Evolutionary conservation across 2,329 filamentous ascomycete genomes (phyloP).

Genomic region (Dissoconium aciculare): DNA sequence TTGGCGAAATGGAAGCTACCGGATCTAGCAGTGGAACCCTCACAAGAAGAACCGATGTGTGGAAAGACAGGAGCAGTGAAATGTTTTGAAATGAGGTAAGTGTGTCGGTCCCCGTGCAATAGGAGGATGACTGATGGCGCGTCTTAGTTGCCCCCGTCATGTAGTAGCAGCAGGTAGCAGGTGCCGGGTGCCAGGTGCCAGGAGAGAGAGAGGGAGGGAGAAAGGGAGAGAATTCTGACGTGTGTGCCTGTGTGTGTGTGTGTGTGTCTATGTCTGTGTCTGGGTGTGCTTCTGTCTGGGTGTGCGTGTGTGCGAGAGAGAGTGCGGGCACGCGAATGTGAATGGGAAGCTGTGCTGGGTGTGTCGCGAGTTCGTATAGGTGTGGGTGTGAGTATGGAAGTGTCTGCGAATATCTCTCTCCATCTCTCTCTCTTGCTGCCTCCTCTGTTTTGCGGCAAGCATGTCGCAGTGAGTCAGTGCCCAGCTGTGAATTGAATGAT

Average conservation of each 20-base stretch:
- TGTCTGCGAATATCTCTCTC: neutral
- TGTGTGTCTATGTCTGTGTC: neutral
- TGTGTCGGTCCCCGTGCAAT: no score
- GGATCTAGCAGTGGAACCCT: no score
- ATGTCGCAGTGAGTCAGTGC: no score
- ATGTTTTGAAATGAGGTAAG: conserved; percentile 23
- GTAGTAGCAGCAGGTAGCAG: conserved; percentile 11
- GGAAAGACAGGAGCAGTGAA: no score
- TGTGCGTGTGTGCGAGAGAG: neutral
- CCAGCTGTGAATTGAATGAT: no score
- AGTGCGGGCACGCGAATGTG: neutral
- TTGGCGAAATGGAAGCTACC: no score
- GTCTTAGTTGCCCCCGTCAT: conserved; percentile 19
- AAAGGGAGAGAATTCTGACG: no score
- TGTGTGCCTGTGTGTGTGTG: no score
- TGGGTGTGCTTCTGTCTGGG: neutral
- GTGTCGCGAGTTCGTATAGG: neutral
- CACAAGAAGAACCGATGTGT: no score
- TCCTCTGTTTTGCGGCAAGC: neutral
- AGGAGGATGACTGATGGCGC: conserved; percentile 17
- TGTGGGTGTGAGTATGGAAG: neutral
- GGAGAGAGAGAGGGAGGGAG: conserved; percentile 8
- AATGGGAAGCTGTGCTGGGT: neutral
- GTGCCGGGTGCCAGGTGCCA: conserved; percentile 12
- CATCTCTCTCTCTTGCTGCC: neutral